Evolutionary conservation across 306 rosid genomes (phyloP), one percentile per base, ranked within the genome.

Genomic region (Gleditsia sinensis): DNA sequence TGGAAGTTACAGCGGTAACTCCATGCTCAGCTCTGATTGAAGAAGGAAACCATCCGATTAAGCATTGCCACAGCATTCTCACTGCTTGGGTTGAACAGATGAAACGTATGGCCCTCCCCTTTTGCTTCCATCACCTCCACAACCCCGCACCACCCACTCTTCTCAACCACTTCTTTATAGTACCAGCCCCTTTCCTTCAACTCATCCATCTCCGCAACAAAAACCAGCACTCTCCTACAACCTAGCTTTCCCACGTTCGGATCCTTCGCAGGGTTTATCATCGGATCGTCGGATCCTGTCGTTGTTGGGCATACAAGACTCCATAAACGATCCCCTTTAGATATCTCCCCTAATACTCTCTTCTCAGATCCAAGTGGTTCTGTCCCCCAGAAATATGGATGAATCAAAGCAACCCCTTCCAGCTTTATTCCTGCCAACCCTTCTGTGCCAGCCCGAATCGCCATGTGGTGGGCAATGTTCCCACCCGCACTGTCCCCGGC

Each of bases 71-170:
- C 0, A 4, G 72, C 72, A 28, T 67, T 78, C 4, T 71, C 73
- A 1, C 72, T 25, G 4, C 6, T 42, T 0, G 78, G 85, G 14
- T 84, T 69, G 53, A 21, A 1, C 69, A 84, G 75, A 61, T 84
- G 88, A 12, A 79, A 87, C 28, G 74, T 80, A 23, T 87, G 91
- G 5, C 12, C 75, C 11, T 82, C 82, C 2, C 17, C 89, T 12
- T 42, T 34, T 2, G 80, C 71, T 49, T 80, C 91, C 12, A 61
- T 4, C 0, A 77, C 80, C 23, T 80, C 83, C 50, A 82, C 83
- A 13, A 1, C 21, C 3, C 87, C 91, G 0, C 21, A 24, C 83
- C 78, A 87, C 61, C 72, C 91, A 20, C 77, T 75, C 73, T 82
- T 82, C 72, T 37, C 63, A 75, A 87, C 12, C 8, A 53, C 17